Evolutionary conservation across 176 grass and related monocot genomes (phyloP), one percentile per base, ranked within the genome.

Genomic region (Musa beccarii): DNA sequence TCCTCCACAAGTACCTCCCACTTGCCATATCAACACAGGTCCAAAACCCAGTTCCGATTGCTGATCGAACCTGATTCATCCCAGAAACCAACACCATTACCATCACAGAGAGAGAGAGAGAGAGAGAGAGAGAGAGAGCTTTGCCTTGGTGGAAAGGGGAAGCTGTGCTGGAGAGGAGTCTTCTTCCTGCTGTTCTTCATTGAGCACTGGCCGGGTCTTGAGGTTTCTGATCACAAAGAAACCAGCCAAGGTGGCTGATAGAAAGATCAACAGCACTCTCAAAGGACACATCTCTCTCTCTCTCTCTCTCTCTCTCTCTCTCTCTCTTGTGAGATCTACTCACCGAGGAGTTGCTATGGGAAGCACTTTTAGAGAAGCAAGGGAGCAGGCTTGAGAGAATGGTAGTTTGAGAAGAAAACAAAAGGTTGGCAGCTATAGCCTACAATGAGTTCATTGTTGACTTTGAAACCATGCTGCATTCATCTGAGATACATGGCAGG

Each of bases 241-340:
- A 8, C 95, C 90, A 63, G 95, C 95, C 84, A 99, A 53, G 29
- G 95, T 99, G 63, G 95, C 95, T n/a, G 95, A 94, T 54, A 99
- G 86, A 79, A 99, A 99, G 76, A 99, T 94, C 78, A 99, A 80
- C 23, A 99, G 83, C 8, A 99, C 84, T 73, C 95, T 71, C 66
- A 98, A 79, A 10, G 95, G 90, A 71, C 95, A 99, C 95, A 94
- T 98, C 49, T 26, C 54, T 14, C 7, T 51, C 68, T 28, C 9
- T 66, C 34, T 62, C 53, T 66, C 14, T 28, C 3, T 29, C 29
- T 3, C 29, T 29, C 25, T 26, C 25, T 26, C n/a, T 29, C 29
- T 29, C 29, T 29, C 0, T 29, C 29, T 29, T 29, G 2, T 29
- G 29, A 29, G 29, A 29, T 29, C 29, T 29, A 29, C 29, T 29